Evolutionary conservation across 768 basidiomycete genomes (phyloP).

Genomic region (Boletus fagicola): DNA sequence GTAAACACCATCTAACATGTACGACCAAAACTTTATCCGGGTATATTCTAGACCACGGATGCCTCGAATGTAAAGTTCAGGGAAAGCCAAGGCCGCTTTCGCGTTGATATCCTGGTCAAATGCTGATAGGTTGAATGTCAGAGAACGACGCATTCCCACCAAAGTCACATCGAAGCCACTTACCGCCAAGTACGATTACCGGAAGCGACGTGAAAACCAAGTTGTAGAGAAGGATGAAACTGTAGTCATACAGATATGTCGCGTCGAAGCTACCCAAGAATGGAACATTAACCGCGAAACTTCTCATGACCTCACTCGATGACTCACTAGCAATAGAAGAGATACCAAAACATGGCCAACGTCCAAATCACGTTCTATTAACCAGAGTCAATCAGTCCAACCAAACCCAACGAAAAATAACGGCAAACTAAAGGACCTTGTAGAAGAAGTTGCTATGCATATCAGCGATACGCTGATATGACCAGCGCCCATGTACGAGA

Average conservation of each 20-base stretch:
- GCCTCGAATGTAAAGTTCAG: slow-evolving; percentile 93
- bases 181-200: slow-evolving; percentile 87
- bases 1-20: slow-evolving; percentile 93
- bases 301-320: neutral
- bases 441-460: slow-evolving; percentile 99
- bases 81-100: slow-evolving; percentile 85
- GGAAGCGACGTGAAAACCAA: slow-evolving; percentile 92
- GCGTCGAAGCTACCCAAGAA: slow-evolving; percentile 72
- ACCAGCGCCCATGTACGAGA: slow-evolving; percentile 95
- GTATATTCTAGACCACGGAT: slow-evolving; percentile 95
- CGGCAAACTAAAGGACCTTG: slow-evolving; percentile 50
- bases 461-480: slow-evolving; percentile 92
- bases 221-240: slow-evolving; percentile 90
- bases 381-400: neutral
- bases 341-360: slow-evolving; percentile 90
- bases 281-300: slow-evolving; percentile 11
- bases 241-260: slow-evolving; percentile 93
- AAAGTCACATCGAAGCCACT: slow-evolving; percentile 17
- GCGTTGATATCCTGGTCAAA: slow-evolving; percentile 97
- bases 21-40: slow-evolving; percentile 86
- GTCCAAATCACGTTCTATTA: slow-evolving; percentile 88
- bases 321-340: slow-evolving; percentile 79
- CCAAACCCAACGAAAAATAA: neutral
- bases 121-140: slow-evolving; percentile 37
- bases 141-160: neutral